Evolutionary conservation across 2,329 filamentous ascomycete genomes (phyloP).

Genomic region (Penicillium sp.): DNA sequence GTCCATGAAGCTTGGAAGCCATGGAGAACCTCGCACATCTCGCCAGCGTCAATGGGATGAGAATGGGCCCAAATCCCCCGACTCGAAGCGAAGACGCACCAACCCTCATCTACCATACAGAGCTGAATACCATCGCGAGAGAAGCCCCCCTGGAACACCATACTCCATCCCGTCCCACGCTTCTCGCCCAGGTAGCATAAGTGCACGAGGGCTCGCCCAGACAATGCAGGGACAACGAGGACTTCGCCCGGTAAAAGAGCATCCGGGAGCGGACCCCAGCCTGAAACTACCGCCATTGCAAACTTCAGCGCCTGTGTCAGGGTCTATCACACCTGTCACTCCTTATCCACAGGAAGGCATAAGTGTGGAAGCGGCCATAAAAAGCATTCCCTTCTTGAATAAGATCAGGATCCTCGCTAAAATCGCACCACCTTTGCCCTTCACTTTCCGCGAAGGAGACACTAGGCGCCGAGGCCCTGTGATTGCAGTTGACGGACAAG

Average conservation of each 20-base stretch:
- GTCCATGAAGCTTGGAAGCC: conserved; percentile 31
- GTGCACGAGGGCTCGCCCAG: conserved; percentile 42
- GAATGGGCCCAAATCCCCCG: conserved; percentile 53
- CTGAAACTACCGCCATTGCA: conserved; percentile 61
- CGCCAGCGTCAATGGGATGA: conserved; percentile 38
- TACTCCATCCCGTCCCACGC: conserved; percentile 51
- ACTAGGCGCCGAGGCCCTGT: conserved; percentile 70
- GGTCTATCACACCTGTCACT: conserved; percentile 31
- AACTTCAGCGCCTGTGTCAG: conserved; percentile 36
- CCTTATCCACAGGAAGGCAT: conserved; percentile 45
- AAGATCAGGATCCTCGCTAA: conserved; percentile 78
- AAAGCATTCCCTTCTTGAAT: conserved; percentile 73
- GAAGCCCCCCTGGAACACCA: conserved; percentile 43
- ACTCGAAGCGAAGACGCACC: conserved; percentile 67
- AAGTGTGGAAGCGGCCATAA: conserved; percentile 70
- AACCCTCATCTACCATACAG: conserved; percentile 50
- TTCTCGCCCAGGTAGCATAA: conserved; percentile 44
- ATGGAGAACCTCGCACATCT: conserved; percentile 28
- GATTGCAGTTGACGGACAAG: conserved; percentile 80
- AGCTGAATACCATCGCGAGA: conserved; percentile 45
- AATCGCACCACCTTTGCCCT: conserved; percentile 71
- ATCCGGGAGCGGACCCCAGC: conserved; percentile 52
- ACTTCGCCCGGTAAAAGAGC: conserved; percentile 28
- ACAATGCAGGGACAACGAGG: conserved; percentile 64
- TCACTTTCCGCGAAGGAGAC: conserved; percentile 32